Evolutionary conservation across 1,139 yeast genomes (phyloP).

Genomic region (Kodamaea suecica): DNA sequence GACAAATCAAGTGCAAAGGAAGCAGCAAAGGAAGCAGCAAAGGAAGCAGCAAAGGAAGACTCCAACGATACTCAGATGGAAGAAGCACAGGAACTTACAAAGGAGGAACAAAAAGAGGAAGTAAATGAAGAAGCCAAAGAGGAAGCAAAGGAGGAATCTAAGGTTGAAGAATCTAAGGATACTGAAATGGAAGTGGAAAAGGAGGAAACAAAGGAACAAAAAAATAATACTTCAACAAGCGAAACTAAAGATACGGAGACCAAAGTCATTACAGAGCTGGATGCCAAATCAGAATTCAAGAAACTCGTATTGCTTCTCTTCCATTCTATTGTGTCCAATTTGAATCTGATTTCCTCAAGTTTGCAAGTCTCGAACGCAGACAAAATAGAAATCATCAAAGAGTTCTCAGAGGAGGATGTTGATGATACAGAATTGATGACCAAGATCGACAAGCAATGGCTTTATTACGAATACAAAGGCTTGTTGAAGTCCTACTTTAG

Average conservation of each 20-base stretch:
- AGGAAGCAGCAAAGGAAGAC: slow-evolving; percentile 10
- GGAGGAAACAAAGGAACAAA: slow-evolving; percentile 6
- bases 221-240: background rate
- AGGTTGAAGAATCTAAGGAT: slow-evolving; percentile 9
- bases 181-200: slow-evolving; percentile 6
- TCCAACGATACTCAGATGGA: background rate
- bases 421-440: slow-evolving; percentile 23
- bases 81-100: slow-evolving; percentile 2
- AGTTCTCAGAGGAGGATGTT: slow-evolving; percentile 24
- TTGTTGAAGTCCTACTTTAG: slow-evolving; percentile 41
- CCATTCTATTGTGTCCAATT: slow-evolving; percentile 33
- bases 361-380: slow-evolving; percentile 26
- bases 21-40: slow-evolving; percentile 6
- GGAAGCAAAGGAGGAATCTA: slow-evolving; percentile 5
- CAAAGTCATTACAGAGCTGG: slow-evolving; percentile 3
- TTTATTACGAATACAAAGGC: slow-evolving; percentile 43
- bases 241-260: slow-evolving; percentile 3
- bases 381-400: slow-evolving; percentile 24
- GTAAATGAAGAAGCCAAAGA: slow-evolving; percentile 5
- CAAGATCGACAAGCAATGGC: slow-evolving; percentile 40
- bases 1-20: no score
- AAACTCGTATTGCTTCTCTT: slow-evolving; percentile 32
- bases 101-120: slow-evolving; percentile 3
- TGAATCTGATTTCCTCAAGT: slow-evolving; percentile 27
- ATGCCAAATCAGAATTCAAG: slow-evolving; percentile 15